A percentile compares a stretch with the other conserved stretches of the same genome.
These are phyloP conservation scores for Niebla homalea DNA, from an alignment of 495 filamentous ascomycete genomes.

Conservation along the genomic window DNA sequence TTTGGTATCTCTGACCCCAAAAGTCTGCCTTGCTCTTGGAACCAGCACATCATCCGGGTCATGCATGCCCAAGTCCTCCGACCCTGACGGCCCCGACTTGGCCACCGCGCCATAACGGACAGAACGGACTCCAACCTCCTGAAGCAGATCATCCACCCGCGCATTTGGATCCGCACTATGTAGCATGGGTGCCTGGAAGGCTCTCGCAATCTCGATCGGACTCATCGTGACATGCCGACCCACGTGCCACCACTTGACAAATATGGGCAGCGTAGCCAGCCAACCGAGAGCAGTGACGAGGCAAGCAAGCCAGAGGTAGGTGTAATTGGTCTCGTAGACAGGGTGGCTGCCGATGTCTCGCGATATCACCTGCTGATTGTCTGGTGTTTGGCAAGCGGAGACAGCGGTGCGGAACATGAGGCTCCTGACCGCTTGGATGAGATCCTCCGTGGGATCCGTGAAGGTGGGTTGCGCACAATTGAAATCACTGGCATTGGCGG, in stretches of 20 bases:
- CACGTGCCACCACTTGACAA: slow-evolving; percentile 22
- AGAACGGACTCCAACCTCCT: not conserved
- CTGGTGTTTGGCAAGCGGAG: not conserved
- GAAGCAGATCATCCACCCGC: slow-evolving; percentile 1
- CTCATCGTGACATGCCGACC: slow-evolving; percentile 18
- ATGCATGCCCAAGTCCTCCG: too few relatives aligned
- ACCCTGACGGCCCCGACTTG: not conserved
- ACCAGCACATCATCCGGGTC: too few relatives aligned
- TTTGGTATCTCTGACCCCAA: too few relatives aligned
- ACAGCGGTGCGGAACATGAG: slow-evolving; percentile 13
- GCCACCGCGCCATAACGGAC: slow-evolving; percentile 9
- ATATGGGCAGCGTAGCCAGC: slow-evolving; percentile 14
- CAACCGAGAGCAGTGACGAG: slow-evolving; percentile 9
- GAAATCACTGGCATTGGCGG: not conserved
- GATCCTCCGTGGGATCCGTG: slow-evolving; percentile 8
- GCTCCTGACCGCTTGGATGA: slow-evolving; percentile 2
- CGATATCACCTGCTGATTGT: not conserved
- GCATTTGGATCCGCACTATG: slow-evolving; percentile 16
- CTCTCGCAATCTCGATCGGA: slow-evolving; percentile 24
- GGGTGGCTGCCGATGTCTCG: not conserved
- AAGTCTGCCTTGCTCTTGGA: too few relatives aligned
- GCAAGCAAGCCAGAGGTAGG: slow-evolving; percentile 4
- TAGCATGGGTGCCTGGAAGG: slow-evolving; percentile 17
- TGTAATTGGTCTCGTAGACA: slow-evolving; percentile 4
- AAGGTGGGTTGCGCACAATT: slow-evolving; percentile 1